These are phyloP conservation scores for Oenanthe sinensis DNA, from an alignment of 129 eudicot species.

Conservation along the genomic window DNA sequence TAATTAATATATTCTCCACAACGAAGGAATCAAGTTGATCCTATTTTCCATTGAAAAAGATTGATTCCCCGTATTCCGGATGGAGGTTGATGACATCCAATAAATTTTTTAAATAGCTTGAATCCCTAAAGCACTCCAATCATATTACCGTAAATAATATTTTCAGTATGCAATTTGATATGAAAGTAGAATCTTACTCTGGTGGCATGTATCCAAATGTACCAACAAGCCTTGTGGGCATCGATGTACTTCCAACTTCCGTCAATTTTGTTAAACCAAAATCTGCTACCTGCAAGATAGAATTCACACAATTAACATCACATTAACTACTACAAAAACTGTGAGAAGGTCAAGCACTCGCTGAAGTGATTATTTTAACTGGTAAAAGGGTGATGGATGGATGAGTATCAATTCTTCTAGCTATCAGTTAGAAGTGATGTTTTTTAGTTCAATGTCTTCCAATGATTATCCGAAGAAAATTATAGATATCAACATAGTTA, in stretches of 20 bases:
- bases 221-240: conserved; percentile 90
- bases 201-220: conserved; percentile 99
- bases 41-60: neutral
- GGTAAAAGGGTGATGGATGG: neutral
- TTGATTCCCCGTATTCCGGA: neutral
- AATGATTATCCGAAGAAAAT: neutral
- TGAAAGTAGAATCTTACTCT: conserved; percentile 46
- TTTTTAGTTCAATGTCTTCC: neutral
- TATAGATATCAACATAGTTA: neutral
- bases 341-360: conserved; percentile 1
- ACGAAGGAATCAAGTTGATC: neutral
- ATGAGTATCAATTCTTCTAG: neutral
- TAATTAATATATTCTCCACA: neutral
- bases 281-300: conserved; percentile 77
- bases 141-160: neutral
- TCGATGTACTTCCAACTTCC: conserved; percentile 71
- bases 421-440: neutral
- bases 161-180: conserved; percentile 9
- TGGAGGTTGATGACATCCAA: neutral
- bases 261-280: conserved; percentile 84
- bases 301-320: conserved; percentile 9
- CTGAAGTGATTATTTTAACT: neutral
- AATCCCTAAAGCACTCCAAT: neutral
- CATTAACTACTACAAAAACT: neutral
- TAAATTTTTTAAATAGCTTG: neutral